Percentiles rank a stretch among this genome's conserved stretches.
Evolutionary conservation across 169 alveolate species (phyloP).

Genomic region (Gregarina niphandrodes): DNA sequence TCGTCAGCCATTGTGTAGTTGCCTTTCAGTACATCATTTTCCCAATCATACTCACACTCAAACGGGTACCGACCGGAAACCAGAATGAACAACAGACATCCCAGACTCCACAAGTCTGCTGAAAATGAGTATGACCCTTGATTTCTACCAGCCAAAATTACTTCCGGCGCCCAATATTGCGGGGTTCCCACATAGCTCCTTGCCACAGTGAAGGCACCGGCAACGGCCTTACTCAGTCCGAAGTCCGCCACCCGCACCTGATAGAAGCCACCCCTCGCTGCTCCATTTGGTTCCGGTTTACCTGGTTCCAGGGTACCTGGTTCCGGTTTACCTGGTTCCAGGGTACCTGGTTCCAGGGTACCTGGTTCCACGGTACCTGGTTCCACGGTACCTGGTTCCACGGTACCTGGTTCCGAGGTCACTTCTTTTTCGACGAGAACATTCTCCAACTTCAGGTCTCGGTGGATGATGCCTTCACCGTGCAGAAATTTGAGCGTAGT

Average conservation of each 20-base stretch:
- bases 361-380: too few relatives aligned
- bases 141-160: constrained; percentile 6
- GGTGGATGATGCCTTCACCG: constrained; percentile 16
- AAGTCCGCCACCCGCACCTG: constrained; percentile 28
- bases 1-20: not conserved
- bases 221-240: constrained; percentile 25
- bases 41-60: constrained; percentile 2
- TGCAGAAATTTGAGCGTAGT: constrained; percentile 24
- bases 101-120: constrained; percentile 20
- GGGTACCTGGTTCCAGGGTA: too few relatives aligned
- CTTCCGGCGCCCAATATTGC: constrained; percentile 32
- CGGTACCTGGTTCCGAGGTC: too few relatives aligned
- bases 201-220: constrained; percentile 16
- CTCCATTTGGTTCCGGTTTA: too few relatives aligned
- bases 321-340: too few relatives aligned
- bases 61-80: constrained; percentile 18
- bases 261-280: constrained; percentile 17
- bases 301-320: too few relatives aligned
- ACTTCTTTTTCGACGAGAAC: too few relatives aligned
- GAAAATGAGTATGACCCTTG: constrained; percentile 15
- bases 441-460: constrained; percentile 13
- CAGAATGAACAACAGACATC: constrained; percentile 12
- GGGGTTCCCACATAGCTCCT: constrained; percentile 34
- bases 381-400: too few relatives aligned
- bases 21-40: not conserved